Percentiles rank a stretch among this genome's conserved stretches.
Conservation (phyloP, 2,329 filamentous ascomycete genomes). For the Alternaria incomplexa region DNA sequence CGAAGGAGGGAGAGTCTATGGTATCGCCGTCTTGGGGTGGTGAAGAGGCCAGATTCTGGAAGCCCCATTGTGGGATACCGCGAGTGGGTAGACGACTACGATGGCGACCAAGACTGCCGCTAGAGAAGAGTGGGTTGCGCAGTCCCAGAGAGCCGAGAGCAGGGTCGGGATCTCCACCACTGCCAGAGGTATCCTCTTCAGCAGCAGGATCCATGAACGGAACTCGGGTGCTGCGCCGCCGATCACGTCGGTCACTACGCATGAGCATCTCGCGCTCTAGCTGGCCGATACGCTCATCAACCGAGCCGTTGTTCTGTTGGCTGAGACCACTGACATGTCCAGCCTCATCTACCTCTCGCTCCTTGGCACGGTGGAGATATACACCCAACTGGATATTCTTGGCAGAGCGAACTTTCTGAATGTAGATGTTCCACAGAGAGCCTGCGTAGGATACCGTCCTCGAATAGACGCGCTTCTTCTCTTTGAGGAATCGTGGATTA, state of each 20-base stretch:
- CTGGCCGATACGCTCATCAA: slow-evolving; percentile 61
- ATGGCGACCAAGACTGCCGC: slow-evolving; percentile 24
- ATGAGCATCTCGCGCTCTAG: slow-evolving; percentile 61
- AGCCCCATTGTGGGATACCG: slow-evolving; percentile 18
- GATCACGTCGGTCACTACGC: slow-evolving; percentile 47
- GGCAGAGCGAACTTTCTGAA: slow-evolving; percentile 62
- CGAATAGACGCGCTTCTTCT: slow-evolving; percentile 65
- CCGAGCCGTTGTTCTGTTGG: slow-evolving; percentile 51
- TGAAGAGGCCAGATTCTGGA: slow-evolving; percentile 20
- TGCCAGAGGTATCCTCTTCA: slow-evolving; percentile 54
- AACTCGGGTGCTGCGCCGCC: slow-evolving; percentile 34
- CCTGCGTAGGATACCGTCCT: slow-evolving; percentile 66
- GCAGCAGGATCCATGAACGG: slow-evolving; percentile 29
- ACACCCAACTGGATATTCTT: slow-evolving; percentile 65
- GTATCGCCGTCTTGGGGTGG: slow-evolving; percentile 21
- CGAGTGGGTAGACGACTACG: slow-evolving; percentile 24
- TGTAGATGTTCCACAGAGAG: slow-evolving; percentile 67
- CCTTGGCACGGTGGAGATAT: slow-evolving; percentile 65
- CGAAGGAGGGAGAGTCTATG: slow-evolving; percentile 28
- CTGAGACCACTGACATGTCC: slow-evolving; percentile 47
- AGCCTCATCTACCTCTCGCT: slow-evolving; percentile 58
- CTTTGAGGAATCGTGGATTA: slow-evolving; percentile 61
- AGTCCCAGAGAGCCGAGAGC: slow-evolving; percentile 38
- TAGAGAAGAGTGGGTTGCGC: slow-evolving; percentile 30
- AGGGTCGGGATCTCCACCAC: slow-evolving; percentile 53